Percentiles rank a stretch among this genome's conserved stretches.
These are phyloP conservation scores for Dothideomycetidae sp. DNA, from an alignment of 2,329 filamentous ascomycete species.

Conservation along the genomic window DNA sequence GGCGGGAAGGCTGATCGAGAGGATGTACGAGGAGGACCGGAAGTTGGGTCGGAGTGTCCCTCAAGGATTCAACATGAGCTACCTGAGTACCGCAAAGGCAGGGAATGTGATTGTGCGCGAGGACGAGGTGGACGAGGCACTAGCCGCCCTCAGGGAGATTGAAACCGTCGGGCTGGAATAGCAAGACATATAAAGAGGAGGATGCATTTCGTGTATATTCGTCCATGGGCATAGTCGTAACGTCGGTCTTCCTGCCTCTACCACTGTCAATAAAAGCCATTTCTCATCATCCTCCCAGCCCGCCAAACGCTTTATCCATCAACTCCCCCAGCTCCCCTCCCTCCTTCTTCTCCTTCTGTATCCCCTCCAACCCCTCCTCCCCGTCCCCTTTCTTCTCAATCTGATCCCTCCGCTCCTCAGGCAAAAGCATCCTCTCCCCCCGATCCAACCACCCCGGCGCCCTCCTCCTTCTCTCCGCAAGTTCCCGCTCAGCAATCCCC, in stretches of 20 bases:
- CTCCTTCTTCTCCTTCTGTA: background rate
- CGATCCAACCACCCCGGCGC: conserved; percentile 73
- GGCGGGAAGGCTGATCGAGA: conserved; percentile 64
- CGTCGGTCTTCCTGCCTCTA: background rate
- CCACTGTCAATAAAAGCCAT: background rate
- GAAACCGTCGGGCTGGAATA: conserved; percentile 2
- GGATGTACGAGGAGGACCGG: conserved; percentile 37
- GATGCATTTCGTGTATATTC: background rate
- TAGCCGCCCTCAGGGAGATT: conserved; percentile 47
- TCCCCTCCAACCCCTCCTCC: conserved; percentile 7
- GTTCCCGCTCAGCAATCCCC: conserved; percentile 46
- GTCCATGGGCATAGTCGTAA: background rate
- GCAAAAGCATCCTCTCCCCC: conserved; percentile 53
- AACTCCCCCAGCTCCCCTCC: conserved; percentile 20
- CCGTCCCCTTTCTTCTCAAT: conserved; percentile 19
- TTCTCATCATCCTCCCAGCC: conserved; percentile 5
- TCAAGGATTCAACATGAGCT: conserved; percentile 60
- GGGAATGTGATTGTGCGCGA: conserved; percentile 77
- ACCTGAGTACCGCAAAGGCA: conserved; percentile 74
- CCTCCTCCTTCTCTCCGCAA: conserved; percentile 65
- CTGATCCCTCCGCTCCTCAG: conserved; percentile 32
- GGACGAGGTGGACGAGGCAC: conserved; percentile 56
- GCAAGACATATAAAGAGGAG: background rate
- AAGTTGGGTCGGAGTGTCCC: conserved; percentile 24
- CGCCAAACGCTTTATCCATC: conserved; percentile 25